Base-by-base conservation (phyloP, 768 basidiomycete species). In the Polyporus arcularius region DNA sequence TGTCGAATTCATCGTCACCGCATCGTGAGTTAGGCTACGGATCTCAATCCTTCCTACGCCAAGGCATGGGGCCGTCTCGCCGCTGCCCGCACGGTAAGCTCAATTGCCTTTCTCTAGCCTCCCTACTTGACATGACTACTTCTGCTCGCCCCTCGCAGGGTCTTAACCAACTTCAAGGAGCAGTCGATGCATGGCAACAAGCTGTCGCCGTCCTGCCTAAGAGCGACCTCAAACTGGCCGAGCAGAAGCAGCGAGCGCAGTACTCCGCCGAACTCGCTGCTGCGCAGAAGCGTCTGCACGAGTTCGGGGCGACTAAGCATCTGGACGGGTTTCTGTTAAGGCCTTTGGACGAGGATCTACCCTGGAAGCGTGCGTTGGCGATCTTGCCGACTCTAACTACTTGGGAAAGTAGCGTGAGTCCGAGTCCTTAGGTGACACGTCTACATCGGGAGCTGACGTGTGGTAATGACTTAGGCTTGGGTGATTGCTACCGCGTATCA, bases 231-330 rank as follows among this genome's bases (percentile, higher is more conserved):
- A 73, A 67, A 7, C 62, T 68, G 4, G 62, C 68, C 2, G 72
- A 81, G 31, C 58, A 68, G 59, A 67, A 63, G 35, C 76, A 79
- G 42, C 73, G 73, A 53, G 60, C 63, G 2, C 76, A 79, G 63
- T 78, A 55, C 54, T 9, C 26, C 40, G 14, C 67, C 1, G 68
- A 32, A 15, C 42, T 63, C 8, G 38, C 55, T 14, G 14, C 47
- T 18, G 54, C 50, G 21, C 32, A 45, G 26, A 41, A 4, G 16
- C 14, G n/a, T 3, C n/a, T 52, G n/a, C 30, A 40, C 28, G 41
- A 48, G 15, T 48, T 42, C 28, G 15, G 10, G 11, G 39, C 41
- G 7, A 21, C 8, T 5, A 48, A 28, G 26, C 26, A n/a, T 21
- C 56, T 35, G 15, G 35, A 12, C 14, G 30, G 56, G 15, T 55